Percentiles rank a stretch among this genome's conserved stretches.
These are phyloP conservation scores for Beauveria caledonica DNA, from an alignment of 2,329 filamentous ascomycete genomes.

Conservation along the genomic window DNA sequence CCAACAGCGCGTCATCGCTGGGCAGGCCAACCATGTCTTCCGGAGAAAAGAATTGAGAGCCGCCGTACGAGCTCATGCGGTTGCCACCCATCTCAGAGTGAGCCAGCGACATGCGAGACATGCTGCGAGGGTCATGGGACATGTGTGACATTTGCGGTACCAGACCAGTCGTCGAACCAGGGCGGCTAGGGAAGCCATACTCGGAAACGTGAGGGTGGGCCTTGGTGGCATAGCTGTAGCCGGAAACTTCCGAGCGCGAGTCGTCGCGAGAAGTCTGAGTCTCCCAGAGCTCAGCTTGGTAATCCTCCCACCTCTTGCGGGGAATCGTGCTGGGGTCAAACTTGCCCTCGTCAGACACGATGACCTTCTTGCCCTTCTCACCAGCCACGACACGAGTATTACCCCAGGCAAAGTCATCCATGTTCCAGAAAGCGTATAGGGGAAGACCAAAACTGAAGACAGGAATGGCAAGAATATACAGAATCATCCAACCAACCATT, in stretches of 20 bases:
- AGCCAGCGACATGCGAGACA: slow-evolving; percentile 71
- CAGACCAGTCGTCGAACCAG: slow-evolving; percentile 45
- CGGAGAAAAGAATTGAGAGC: slow-evolving; percentile 50
- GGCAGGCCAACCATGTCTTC: slow-evolving; percentile 69
- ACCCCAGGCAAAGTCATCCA: slow-evolving; percentile 99
- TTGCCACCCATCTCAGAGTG: slow-evolving; percentile 57
- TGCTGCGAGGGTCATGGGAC: slow-evolving; percentile 38
- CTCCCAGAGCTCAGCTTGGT: slow-evolving; percentile 96
- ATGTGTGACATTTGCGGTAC: slow-evolving; percentile 41
- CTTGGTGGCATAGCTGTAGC: slow-evolving; percentile 90
- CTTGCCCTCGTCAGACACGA: slow-evolving; percentile 95
- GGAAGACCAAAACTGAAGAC: slow-evolving; percentile 87
- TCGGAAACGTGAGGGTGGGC: slow-evolving; percentile 57
- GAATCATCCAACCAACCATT: slow-evolving; percentile 98
- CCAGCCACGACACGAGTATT: slow-evolving; percentile 96
- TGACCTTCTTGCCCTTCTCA: slow-evolving; percentile 83
- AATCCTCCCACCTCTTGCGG: slow-evolving; percentile 98
- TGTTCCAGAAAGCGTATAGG: slow-evolving; percentile 96
- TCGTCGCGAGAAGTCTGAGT: slow-evolving; percentile 79
- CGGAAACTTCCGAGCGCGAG: slow-evolving; percentile 78
- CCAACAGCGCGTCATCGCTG: slow-evolving; percentile 78
- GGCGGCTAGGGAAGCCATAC: slow-evolving; percentile 56
- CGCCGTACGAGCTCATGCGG: slow-evolving; percentile 53
- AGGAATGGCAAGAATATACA: slow-evolving; percentile 86
- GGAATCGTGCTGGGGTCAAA: slow-evolving; percentile 91